These are phyloP conservation scores for Aspergillus novoparasiticus DNA, from an alignment of 2,329 filamentous ascomycete species.

Conservation along the genomic window DNA sequence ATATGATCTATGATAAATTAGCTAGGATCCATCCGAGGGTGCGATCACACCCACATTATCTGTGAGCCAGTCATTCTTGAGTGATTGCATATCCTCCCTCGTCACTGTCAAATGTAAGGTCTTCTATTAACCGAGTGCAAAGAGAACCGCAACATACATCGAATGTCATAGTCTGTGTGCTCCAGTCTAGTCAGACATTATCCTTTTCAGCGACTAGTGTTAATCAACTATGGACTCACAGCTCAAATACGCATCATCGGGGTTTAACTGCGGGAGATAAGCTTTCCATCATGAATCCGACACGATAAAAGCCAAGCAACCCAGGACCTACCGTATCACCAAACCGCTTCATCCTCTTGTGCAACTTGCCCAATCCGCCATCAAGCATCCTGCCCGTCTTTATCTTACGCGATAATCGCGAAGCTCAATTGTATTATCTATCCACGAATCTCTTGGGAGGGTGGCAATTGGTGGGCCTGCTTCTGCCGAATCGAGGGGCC, in stretches of 20 bases:
- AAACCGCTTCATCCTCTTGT: conserved; percentile 40
- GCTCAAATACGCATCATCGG: conserved; percentile 70
- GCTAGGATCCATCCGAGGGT: conserved; percentile 20
- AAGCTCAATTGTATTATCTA: background rate
- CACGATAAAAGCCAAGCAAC: background rate
- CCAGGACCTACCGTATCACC: conserved; percentile 38
- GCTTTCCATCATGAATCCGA: conserved; percentile 8
- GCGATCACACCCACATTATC: conserved; percentile 71
- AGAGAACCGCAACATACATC: conserved; percentile 51
- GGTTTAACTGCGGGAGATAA: conserved; percentile 47
- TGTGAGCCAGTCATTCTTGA: conserved; percentile 93
- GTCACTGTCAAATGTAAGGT: conserved; percentile 63
- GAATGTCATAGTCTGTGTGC: conserved; percentile 62
- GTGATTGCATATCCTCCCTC: conserved; percentile 81
- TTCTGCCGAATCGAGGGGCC: background rate
- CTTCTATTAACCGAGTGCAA: background rate
- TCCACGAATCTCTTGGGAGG: background rate
- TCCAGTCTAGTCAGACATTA: conserved; percentile 18
- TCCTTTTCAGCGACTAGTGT: background rate
- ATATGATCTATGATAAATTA: conserved; percentile 69
- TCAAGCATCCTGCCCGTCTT: conserved; percentile 25
- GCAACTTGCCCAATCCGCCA: conserved; percentile 33
- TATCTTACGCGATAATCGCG: background rate
- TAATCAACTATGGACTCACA: conserved; percentile 56
- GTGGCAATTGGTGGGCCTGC: background rate